A percentile compares a stretch with the other conserved stretches of the same genome.
These are phyloP conservation scores for Candida railenensis DNA, from an alignment of 805 yeast genomes.

Conservation along the genomic window DNA sequence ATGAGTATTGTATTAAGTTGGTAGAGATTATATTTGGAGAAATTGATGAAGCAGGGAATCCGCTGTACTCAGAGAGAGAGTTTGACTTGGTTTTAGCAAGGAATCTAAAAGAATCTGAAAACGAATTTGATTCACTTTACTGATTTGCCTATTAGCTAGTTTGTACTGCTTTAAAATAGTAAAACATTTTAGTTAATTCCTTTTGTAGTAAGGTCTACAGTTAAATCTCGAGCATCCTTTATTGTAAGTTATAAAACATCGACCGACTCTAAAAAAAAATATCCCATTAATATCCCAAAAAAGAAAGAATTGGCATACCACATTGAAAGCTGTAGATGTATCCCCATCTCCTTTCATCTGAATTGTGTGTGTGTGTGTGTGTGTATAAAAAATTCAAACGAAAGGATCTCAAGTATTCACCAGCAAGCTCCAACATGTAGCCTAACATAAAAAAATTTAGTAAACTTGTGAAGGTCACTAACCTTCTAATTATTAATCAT, in stretches of 20 bases:
- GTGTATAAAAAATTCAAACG: background rate
- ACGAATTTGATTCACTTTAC: conserved; percentile 34
- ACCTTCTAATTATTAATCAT: too few relatives aligned
- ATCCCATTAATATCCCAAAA: background rate
- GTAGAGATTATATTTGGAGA: conserved; percentile 29
- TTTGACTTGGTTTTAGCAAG: conserved; percentile 27
- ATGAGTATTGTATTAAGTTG: conserved; percentile 31
- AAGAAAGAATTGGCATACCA: background rate
- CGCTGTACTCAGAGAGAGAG: conserved; percentile 21
- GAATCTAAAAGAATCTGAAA: conserved; percentile 25
- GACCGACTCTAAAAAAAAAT: conserved; percentile 4
- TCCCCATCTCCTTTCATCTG: background rate
- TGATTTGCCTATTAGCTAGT: background rate
- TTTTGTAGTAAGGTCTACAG: background rate
- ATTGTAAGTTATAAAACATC: background rate
- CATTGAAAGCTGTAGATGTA: too few relatives aligned
- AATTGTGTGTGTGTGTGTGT: conserved; percentile 10
- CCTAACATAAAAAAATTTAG: background rate
- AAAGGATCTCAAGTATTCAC: background rate
- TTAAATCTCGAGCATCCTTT: conserved; percentile 3
- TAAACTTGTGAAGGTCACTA: too few relatives aligned
- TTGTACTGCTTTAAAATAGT: too few relatives aligned
- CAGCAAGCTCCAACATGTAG: background rate
- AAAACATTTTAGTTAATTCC: background rate
- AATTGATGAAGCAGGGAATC: conserved; percentile 23